A percentile compares a stretch with the other conserved stretches of the same genome.
Conservation (phyloP, 495 filamentous ascomycete genomes). For the Sphaerosporella brunnea region DNA sequence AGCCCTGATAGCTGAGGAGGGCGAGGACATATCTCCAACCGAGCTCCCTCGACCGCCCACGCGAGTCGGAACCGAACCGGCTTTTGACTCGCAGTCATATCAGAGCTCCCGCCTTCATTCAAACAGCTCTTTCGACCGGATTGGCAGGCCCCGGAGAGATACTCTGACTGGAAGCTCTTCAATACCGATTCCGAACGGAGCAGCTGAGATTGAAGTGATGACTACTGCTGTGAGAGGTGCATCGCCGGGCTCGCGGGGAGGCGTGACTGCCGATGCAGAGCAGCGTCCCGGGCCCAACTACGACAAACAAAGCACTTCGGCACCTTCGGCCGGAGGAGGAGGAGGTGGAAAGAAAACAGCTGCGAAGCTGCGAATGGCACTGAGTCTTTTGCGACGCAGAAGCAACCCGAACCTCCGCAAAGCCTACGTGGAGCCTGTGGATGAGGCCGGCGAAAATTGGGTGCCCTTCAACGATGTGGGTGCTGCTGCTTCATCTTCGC, state of each 20-base stretch:
- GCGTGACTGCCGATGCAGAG: conserved; percentile 15
- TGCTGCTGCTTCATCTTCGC: no score
- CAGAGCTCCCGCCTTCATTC: conserved; percentile 19
- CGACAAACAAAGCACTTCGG: conserved; percentile 4
- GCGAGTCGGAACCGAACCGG: conserved; percentile 17
- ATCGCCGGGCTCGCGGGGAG: conserved; percentile 11
- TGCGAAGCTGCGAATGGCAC: conserved; percentile 18
- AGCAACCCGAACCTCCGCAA: conserved; percentile 23
- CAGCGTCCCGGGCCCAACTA: conserved; percentile 8
- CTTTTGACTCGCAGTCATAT: conserved; percentile 11
- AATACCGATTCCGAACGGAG: neutral
- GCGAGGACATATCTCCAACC: conserved; percentile 1
- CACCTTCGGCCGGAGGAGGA: conserved; percentile 11
- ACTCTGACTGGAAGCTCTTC: neutral
- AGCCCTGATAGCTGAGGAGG: neutral
- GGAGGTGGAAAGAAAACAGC: conserved; percentile 23
- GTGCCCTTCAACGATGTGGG: conserved; percentile 15
- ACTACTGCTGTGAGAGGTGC: conserved; percentile 10
- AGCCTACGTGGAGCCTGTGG: conserved; percentile 22
- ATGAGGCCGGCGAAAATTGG: conserved; percentile 16
- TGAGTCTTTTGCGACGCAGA: conserved; percentile 20
- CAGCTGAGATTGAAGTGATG: conserved; percentile 12
- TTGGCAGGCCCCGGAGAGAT: conserved; percentile 12
- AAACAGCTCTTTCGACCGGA: conserved; percentile 14
- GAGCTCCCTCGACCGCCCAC: conserved; percentile 3